These are phyloP conservation scores for Aspergillus sp. DNA, from an alignment of 2,329 filamentous ascomycete genomes.

Conservation along the genomic window DNA sequence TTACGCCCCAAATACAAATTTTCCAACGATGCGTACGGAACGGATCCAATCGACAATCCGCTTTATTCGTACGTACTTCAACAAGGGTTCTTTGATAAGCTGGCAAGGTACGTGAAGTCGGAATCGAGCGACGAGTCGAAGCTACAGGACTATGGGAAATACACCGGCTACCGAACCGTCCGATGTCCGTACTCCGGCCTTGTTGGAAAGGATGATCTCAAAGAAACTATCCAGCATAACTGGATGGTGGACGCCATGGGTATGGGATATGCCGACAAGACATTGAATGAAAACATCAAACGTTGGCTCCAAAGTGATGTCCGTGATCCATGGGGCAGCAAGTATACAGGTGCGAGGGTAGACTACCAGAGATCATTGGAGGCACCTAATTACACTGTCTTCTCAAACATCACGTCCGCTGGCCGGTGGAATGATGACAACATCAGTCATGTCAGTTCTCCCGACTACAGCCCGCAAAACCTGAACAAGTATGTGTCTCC, in stretches of 20 bases:
- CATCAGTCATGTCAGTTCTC: background rate
- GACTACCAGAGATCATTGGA: conserved; percentile 13
- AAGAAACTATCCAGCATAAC: background rate
- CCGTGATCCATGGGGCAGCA: background rate
- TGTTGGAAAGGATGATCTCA: background rate
- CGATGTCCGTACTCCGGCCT: background rate
- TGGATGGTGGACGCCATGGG: background rate
- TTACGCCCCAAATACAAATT: background rate
- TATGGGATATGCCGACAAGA: background rate
- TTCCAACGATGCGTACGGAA: background rate
- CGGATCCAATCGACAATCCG: background rate
- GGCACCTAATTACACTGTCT: conserved; percentile 27
- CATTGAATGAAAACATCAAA: background rate
- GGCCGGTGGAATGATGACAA: conserved; percentile 13
- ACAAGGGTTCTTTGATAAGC: background rate
- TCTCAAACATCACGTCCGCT: conserved; percentile 23
- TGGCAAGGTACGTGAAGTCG: background rate
- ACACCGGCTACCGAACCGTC: background rate
- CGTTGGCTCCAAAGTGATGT: background rate
- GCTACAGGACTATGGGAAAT: background rate
- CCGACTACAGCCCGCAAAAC: background rate
- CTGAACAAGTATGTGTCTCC: background rate
- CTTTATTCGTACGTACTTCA: background rate
- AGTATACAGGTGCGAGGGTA: background rate
- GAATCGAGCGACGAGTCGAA: background rate